Percentiles rank a stretch among this genome's conserved stretches.
Conservation (phyloP, 2,329 filamentous ascomycete species). For the Cladobotryum protrusum region DNA sequence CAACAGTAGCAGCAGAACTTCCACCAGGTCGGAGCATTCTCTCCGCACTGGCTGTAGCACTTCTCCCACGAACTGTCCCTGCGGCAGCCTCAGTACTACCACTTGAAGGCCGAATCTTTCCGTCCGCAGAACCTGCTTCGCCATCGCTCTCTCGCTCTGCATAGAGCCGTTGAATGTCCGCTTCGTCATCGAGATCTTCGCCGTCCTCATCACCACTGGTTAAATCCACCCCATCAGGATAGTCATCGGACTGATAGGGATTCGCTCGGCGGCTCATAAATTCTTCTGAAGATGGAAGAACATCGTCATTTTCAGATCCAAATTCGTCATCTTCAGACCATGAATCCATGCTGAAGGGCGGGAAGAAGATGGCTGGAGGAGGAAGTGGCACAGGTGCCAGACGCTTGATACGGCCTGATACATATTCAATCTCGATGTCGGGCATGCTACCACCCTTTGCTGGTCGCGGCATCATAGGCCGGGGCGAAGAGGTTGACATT, state of each 20-base stretch:
- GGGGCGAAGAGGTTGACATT: conserved; percentile 36
- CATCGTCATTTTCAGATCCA: conserved; percentile 23
- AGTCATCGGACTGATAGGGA: conserved; percentile 35
- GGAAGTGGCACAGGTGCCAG: conserved; percentile 45
- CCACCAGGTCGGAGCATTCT: conserved; percentile 20
- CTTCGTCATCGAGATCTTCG: conserved; percentile 32
- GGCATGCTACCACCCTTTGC: conserved; percentile 1
- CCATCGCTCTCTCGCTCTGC: conserved; percentile 3
- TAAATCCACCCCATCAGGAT: conserved; percentile 25
- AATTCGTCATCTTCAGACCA: conserved; percentile 26
- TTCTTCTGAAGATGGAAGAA: conserved; percentile 23
- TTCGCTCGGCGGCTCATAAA: conserved; percentile 29
- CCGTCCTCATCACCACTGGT: conserved; percentile 30
- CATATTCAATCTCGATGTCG: conserved; percentile 39
- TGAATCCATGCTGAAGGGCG: conserved; percentile 38
- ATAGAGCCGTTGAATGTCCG: conserved; percentile 25
- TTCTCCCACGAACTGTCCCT: conserved; percentile 24
- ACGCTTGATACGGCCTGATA: conserved; percentile 35
- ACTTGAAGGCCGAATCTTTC: conserved; percentile 18
- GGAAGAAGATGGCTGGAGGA: conserved; percentile 47
- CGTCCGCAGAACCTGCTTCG: not conserved
- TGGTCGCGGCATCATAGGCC: conserved; percentile 3
- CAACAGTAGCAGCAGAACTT: conserved; percentile 37
- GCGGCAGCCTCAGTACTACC: conserved; percentile 28
- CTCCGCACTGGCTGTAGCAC: conserved; percentile 27